Evolutionary conservation across 345 rosid genomes (phyloP).

Genomic region (Citrus mangshanensis): DNA sequence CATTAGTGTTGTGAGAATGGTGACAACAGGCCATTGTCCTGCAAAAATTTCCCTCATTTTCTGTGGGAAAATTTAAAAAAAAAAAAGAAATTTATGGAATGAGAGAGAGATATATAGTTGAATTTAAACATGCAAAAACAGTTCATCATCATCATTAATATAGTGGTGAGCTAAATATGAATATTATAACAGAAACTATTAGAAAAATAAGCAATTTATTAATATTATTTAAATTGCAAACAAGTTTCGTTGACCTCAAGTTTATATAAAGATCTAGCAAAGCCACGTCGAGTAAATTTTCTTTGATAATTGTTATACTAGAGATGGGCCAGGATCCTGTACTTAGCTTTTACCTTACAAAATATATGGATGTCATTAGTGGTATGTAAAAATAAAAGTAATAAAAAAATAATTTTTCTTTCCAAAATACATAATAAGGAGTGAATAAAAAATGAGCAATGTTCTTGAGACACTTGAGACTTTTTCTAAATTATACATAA

Average conservation of each 20-base stretch:
- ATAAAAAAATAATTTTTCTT: too few relatives aligned
- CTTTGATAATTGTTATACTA: not conserved
- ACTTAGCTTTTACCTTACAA: too few relatives aligned
- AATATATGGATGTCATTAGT: too few relatives aligned
- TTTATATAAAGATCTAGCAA: not conserved
- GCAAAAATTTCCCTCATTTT: conserved; percentile 2
- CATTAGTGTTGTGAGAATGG: not conserved
- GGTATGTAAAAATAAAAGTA: too few relatives aligned
- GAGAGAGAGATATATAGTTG: not conserved
- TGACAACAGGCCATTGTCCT: not conserved
- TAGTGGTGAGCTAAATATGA: not conserved
- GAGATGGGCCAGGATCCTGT: too few relatives aligned
- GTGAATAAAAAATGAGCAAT: too few relatives aligned
- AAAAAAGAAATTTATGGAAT: too few relatives aligned
- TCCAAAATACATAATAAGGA: too few relatives aligned
- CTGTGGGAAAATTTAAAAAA: not conserved
- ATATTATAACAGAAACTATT: not conserved
- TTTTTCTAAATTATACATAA: too few relatives aligned
- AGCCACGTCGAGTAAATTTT: not conserved
- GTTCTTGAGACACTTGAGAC: rapidly evolving
- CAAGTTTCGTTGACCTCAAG: not conserved
- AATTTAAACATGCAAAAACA: not conserved
- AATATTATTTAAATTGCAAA: not conserved
- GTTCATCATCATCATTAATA: not conserved
- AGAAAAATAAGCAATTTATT: not conserved